Evolutionary conservation across 2,329 filamentous ascomycete genomes (phyloP), one percentile per base, ranked within the genome.

Genomic region (Neonectria coccinea): DNA sequence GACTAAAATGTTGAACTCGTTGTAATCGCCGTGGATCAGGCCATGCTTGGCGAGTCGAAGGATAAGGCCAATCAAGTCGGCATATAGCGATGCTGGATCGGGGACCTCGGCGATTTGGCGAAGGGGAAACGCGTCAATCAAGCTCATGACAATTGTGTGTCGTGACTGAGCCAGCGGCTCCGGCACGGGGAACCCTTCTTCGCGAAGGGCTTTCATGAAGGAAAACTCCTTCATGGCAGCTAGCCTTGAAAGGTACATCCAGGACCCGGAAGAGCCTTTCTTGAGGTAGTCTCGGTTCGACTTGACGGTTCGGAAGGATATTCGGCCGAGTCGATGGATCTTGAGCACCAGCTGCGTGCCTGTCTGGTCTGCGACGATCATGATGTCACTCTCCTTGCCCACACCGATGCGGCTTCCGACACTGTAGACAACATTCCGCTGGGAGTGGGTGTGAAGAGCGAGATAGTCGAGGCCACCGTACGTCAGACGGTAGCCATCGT

Each of bases 381-480:
- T 92, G 76, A 99, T 98, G 76, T 99, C 96, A 72, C 93, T 97
- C 82, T 99, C 96, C 79, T 99, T 99, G 58, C 96, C 96, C 3
- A 98, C 94, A 52, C 97, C 96, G 69, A 99, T 93, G 75, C 97
- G 92, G 79, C 92, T 96, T 57, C 96, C 96, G 4, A 98, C 93
- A 71, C 92, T 97, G 86, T 97, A 98, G 44, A 98, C 87, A 60
- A 87, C 88, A 72, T 91, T 91, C 69, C 89, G 86, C 73, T 92
- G 91, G 62, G 94, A 91, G 78, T 98, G 91, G 0, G 93, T 90
- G 81, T 98, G 94, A 58, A 99, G 86, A 16, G 96, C 93, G n/a
- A 99, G 89, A 80, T 99, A 99, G 82, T 99, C 96, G 52, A 98
- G 89, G 2, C 96, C 96, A 73, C 96, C 96, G 78, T 99, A 99